These are phyloP conservation scores for Setomelanomma holmii DNA, from an alignment of 2,329 filamentous ascomycete genomes.

Conservation along the genomic window DNA sequence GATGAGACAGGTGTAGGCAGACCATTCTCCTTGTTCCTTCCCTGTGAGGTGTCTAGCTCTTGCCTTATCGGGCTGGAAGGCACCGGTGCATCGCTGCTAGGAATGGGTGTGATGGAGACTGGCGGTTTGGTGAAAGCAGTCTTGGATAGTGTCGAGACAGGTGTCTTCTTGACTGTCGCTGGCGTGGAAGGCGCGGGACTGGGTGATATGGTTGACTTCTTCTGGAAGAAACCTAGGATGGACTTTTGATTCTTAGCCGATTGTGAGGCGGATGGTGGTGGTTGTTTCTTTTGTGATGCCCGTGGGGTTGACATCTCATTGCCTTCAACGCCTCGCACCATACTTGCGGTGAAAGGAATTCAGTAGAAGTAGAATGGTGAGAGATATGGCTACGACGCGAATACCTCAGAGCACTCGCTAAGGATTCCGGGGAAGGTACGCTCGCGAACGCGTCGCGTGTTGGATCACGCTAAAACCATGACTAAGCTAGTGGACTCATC, in stretches of 20 bases:
- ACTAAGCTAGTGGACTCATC: neutral
- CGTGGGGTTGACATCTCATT: constrained; percentile 56
- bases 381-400: too few relatives aligned
- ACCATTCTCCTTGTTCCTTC: constrained; percentile 62
- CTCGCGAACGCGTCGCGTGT: constrained; percentile 4
- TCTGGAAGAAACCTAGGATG: constrained; percentile 82
- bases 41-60: constrained; percentile 55
- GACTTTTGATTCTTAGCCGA: constrained; percentile 70
- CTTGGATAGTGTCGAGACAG: constrained; percentile 36
- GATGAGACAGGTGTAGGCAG: constrained; percentile 52
- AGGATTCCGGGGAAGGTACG: constrained; percentile 6
- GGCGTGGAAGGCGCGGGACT: constrained; percentile 44
- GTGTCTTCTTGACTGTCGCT: constrained; percentile 34
- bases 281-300: constrained; percentile 55
- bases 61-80: constrained; percentile 74
- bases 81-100: constrained; percentile 78
- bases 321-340: constrained; percentile 56
- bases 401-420: constrained; percentile 3
- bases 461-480: constrained; percentile 3
- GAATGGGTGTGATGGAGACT: constrained; percentile 70
- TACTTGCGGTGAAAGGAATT: constrained; percentile 19
- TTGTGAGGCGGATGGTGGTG: constrained; percentile 54
- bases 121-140: constrained; percentile 41
- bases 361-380: neutral
- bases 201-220: constrained; percentile 59